A percentile compares a stretch with the other conserved stretches of the same genome.
phyloP scores from a whole-genome alignment of 2,329 filamentous ascomycete genomes.

The Diaporthe nobilis region DNA sequence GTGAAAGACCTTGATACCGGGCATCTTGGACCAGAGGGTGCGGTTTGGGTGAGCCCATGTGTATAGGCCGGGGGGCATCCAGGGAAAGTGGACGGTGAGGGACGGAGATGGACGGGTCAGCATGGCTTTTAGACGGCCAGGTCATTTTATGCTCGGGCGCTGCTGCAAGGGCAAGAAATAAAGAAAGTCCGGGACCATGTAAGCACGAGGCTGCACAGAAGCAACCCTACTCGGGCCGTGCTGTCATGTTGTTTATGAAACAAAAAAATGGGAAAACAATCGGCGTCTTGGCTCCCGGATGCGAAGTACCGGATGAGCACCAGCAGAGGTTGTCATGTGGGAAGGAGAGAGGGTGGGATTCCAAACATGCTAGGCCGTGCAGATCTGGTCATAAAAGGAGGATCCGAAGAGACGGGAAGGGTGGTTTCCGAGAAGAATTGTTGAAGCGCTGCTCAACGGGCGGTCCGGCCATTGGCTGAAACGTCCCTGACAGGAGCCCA shows the following conservation, averaged over 20 bases:
- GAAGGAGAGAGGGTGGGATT: not conserved
- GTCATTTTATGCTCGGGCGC: slow-evolving; percentile 1
- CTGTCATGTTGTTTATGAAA: slow-evolving; percentile 29
- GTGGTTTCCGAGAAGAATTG: slow-evolving; percentile 32
- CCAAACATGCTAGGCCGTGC: slow-evolving; percentile 32
- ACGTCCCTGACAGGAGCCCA: slow-evolving; percentile 35
- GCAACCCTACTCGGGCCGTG: slow-evolving; percentile 21
- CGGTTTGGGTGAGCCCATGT: not conserved
- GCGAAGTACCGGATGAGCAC: slow-evolving; percentile 18
- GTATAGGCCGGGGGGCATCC: slow-evolving; percentile 1
- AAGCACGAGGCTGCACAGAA: slow-evolving; percentile 21
- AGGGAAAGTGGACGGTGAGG: not conserved
- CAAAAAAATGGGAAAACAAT: slow-evolving; percentile 25
- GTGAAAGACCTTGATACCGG: slow-evolving; percentile 30
- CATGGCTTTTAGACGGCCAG: slow-evolving; percentile 11
- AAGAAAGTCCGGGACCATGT: slow-evolving; percentile 7
- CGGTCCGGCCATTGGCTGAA: slow-evolving; percentile 36
- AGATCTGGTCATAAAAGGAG: slow-evolving; percentile 26
- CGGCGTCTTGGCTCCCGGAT: slow-evolving; percentile 14
- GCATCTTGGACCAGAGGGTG: slow-evolving; percentile 36
- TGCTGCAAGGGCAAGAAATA: not conserved
- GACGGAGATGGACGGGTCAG: slow-evolving; percentile 1
- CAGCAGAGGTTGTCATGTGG: slow-evolving; percentile 10
- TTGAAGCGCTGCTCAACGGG: slow-evolving; percentile 25
- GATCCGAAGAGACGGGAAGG: slow-evolving; percentile 26